Conservation (phyloP, 75 land plant genomes). For the Isoetes taiwanensis region DNA sequence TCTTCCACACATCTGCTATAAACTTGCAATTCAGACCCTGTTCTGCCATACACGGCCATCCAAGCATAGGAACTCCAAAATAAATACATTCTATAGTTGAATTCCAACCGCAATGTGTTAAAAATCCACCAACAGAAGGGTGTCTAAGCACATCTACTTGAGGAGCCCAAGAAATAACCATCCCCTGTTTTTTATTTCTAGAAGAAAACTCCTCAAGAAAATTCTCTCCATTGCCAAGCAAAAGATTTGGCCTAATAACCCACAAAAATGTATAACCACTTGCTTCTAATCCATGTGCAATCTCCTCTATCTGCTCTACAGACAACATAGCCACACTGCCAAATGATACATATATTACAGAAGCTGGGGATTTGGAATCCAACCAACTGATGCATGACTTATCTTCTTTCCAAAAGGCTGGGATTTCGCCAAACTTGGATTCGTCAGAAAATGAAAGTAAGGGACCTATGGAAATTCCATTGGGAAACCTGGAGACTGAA, state of each 20-base stretch:
- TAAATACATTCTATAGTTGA: background rate
- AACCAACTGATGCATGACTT: background rate
- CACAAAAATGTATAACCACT: background rate
- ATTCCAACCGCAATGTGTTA: conserved; percentile 6
- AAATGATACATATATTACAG: background rate
- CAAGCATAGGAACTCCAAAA: background rate
- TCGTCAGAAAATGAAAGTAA: background rate
- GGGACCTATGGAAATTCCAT: background rate
- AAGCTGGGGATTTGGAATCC: background rate
- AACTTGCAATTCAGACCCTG: background rate
- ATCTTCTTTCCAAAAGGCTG: background rate
- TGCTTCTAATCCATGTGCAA: background rate
- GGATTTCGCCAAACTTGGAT: background rate
- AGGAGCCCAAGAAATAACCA: background rate
- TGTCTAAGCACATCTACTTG: background rate
- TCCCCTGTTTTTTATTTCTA: background rate
- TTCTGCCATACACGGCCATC: background rate
- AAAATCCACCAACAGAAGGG: background rate
- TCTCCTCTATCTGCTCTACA: background rate
- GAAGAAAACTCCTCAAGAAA: background rate
- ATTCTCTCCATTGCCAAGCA: background rate
- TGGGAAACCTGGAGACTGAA: background rate
- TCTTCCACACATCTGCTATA: background rate
- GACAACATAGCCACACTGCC: background rate
- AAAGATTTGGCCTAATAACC: background rate